These are phyloP conservation scores for Crotalaria pallida DNA, from an alignment of 306 rosid species.

Conservation along the genomic window DNA sequence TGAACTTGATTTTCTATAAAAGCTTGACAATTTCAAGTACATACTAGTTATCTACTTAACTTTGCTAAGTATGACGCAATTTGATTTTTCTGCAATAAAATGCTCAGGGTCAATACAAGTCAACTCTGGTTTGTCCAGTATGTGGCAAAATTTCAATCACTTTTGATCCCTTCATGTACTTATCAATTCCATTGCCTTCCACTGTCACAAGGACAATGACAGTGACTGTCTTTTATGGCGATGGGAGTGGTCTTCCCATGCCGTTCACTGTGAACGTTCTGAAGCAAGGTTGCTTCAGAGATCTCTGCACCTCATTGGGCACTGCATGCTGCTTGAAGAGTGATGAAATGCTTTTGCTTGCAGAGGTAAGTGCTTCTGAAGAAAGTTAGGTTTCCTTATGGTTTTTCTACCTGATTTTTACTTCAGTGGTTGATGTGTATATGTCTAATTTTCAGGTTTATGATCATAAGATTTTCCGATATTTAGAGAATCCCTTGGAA, in stretches of 20 bases:
- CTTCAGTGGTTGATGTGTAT: conserved; percentile 22
- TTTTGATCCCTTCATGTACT: conserved; percentile 97
- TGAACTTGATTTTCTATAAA: neutral
- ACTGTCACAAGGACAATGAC: conserved; percentile 74
- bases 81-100: conserved; percentile 16
- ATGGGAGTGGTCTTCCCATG: conserved; percentile 90
- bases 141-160: conserved; percentile 94
- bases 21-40: conserved; percentile 20
- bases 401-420: neutral
- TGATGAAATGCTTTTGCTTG: conserved; percentile 91
- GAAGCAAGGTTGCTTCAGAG: conserved; percentile 69
- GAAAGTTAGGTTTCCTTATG: neutral
- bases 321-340: conserved; percentile 78
- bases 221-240: conserved; percentile 74
- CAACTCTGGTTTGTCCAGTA: conserved; percentile 90
- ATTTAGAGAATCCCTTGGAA: conserved; percentile 66
- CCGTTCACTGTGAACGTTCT: conserved; percentile 67
- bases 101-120: conserved; percentile 96
- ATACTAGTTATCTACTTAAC: neutral
- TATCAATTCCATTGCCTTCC: conserved; percentile 94
- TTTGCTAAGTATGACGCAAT: neutral
- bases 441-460: conserved; percentile 53
- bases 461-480: conserved; percentile 63
- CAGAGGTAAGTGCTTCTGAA: conserved; percentile 55
- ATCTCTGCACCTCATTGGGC: conserved; percentile 64